These are phyloP conservation scores for Tricholoma hemisulphureum DNA, from an alignment of 768 basidiomycete species.

Conservation along the genomic window DNA sequence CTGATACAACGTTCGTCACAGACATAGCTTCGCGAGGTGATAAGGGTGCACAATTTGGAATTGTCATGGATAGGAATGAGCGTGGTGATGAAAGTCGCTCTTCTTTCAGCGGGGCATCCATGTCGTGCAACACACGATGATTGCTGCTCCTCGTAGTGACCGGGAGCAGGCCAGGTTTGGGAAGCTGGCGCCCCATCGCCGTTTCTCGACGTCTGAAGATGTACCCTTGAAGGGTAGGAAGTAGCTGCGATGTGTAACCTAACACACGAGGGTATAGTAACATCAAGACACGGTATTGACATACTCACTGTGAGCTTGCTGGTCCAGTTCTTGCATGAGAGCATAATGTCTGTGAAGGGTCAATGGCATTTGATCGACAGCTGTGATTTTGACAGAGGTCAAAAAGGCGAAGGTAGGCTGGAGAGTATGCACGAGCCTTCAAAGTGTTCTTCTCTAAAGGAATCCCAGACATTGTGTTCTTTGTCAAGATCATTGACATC, in stretches of 20 bases:
- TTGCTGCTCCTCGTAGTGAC: neutral
- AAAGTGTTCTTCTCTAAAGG: slow-evolving; percentile 75
- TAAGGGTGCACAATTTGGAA: neutral
- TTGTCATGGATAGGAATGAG: neutral
- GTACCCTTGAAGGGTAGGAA: slow-evolving; percentile 49
- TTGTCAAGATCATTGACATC: slow-evolving; percentile 37
- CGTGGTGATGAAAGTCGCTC: neutral
- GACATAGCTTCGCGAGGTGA: neutral
- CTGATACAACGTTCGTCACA: neutral
- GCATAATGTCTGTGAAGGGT: slow-evolving; percentile 69
- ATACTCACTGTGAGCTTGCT: slow-evolving; percentile 54
- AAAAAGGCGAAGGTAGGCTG: neutral
- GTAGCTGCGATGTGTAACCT: slow-evolving; percentile 42
- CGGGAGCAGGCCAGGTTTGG: neutral
- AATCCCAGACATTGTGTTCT: slow-evolving; percentile 69
- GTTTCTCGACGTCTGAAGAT: slow-evolving; percentile 28
- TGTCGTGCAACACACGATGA: neutral
- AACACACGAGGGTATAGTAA: slow-evolving; percentile 3
- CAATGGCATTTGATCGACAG: slow-evolving; percentile 75
- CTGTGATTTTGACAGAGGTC: slow-evolving; percentile 34
- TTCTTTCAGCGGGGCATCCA: neutral
- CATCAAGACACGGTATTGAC: slow-evolving; percentile 9
- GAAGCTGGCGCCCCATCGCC: neutral
- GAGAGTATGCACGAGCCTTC: slow-evolving; percentile 54
- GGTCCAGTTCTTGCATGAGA: slow-evolving; percentile 71